phyloP scores from a whole-genome alignment of 2,329 filamentous ascomycete species.

The Phialophora macrospora region DNA sequence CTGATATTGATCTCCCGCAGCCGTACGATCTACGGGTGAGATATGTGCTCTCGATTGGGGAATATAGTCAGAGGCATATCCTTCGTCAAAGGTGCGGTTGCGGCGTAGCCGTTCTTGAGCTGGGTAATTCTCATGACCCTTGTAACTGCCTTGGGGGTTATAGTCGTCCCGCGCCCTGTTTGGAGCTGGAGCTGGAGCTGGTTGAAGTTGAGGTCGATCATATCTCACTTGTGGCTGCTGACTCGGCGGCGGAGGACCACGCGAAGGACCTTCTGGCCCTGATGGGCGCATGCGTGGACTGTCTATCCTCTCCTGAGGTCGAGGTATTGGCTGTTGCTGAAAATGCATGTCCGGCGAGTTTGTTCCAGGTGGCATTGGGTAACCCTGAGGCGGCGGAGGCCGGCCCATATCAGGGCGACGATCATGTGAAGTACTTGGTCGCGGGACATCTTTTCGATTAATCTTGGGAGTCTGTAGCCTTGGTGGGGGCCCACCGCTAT shows the following conservation, averaged over 20 bases:
- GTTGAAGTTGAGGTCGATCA: constrained; percentile 16
- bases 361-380: constrained; percentile 11
- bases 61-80: constrained; percentile 29
- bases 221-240: constrained; percentile 3
- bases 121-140: constrained; percentile 3
- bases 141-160: constrained; percentile 12
- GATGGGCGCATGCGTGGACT: constrained; percentile 24
- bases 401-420: constrained; percentile 14
- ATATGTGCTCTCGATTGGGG: constrained; percentile 25
- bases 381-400: constrained; percentile 17
- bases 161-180: constrained; percentile 16
- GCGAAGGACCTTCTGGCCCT: constrained; percentile 13
- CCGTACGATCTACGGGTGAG: constrained; percentile 52
- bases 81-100: constrained; percentile 20
- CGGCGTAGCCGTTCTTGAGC: constrained; percentile 14
- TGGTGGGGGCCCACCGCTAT: constrained; percentile 20
- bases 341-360: constrained; percentile 19
- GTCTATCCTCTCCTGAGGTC: constrained; percentile 11
- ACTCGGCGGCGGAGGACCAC: constrained; percentile 16
- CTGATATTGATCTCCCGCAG: constrained; percentile 38
- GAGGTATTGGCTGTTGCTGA: constrained; percentile 13
- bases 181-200: not conserved
- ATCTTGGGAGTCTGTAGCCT: constrained; percentile 34
- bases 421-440: constrained; percentile 31
- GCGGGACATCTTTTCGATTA: constrained; percentile 23